These are phyloP conservation scores for Solanum hybrid DNA, from an alignment of 305 asterid species.

Conservation along the genomic window DNA sequence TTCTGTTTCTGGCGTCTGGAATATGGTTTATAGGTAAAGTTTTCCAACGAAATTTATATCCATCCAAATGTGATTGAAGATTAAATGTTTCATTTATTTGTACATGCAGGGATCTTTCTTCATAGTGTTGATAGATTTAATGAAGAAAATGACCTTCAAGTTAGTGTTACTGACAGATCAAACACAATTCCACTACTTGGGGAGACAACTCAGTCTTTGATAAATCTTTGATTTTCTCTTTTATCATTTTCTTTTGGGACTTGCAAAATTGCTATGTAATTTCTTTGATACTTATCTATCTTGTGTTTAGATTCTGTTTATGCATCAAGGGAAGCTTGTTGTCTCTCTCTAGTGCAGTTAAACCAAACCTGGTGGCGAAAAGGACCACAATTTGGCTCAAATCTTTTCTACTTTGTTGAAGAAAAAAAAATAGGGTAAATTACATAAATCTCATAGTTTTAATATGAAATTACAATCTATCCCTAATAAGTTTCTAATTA, in stretches of 20 bases:
- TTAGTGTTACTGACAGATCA: constrained; percentile 21
- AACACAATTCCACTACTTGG: constrained; percentile 63
- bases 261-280: neutral
- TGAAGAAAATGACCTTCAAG: constrained; percentile 39
- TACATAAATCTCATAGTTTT: too few species aligned
- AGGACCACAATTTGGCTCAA: neutral
- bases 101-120: constrained; percentile 52
- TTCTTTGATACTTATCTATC: neutral
- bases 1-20: constrained; percentile 65
- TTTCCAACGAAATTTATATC: neutral
- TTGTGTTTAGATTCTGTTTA: constrained; percentile 5
- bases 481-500: too few species aligned
- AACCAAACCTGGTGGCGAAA: neutral
- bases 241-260: neutral
- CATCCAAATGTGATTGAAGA: neutral
- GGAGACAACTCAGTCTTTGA: constrained; percentile 20
- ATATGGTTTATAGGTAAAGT: constrained; percentile 72
- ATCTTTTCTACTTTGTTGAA: neutral
- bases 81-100: neutral
- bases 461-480: too few species aligned
- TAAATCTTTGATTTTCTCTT: neutral
- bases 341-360: neutral
- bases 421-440: neutral
- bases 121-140: constrained; percentile 61
- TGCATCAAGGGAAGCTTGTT: neutral